Conservation (phyloP, 2,329 filamentous ascomycete genomes). For the Claviceps lovelessii region DNA sequence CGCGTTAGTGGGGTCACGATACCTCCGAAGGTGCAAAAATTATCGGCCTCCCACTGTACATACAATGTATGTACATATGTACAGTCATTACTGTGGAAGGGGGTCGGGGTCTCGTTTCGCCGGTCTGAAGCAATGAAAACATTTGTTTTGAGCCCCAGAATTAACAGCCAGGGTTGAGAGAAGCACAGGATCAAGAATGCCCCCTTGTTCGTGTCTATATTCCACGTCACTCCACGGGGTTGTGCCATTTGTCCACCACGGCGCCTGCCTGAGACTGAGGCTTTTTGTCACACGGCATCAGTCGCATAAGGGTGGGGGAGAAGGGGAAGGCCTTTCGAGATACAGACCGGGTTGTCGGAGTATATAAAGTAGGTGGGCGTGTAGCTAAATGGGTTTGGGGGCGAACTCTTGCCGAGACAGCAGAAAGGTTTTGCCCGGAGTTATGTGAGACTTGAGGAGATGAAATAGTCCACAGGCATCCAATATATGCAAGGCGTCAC, state of each 20-base stretch:
- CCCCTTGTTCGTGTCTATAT: background rate
- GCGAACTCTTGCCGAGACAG: background rate
- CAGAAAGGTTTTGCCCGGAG: background rate
- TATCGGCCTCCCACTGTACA: no score
- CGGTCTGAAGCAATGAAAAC: background rate
- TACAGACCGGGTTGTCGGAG: background rate
- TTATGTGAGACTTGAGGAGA: background rate
- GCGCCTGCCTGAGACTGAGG: background rate
- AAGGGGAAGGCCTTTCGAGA: background rate
- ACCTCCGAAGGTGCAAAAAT: no score
- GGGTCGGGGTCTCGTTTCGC: background rate
- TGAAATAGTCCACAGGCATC: background rate
- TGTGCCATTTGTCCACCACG: background rate
- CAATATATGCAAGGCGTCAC: background rate
- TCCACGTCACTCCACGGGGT: background rate
- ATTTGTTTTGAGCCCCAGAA: background rate
- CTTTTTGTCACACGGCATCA: background rate
- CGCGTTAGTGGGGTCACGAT: no score
- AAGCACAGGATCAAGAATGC: background rate
- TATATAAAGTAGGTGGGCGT: background rate
- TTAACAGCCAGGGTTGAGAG: background rate
- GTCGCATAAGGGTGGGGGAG: background rate
- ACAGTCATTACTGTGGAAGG: background rate
- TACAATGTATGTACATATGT: no score
- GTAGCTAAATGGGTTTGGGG: background rate